Evolutionary conservation across 2,329 filamentous ascomycete species (phyloP).

Genomic region (Ophiostoma triangulosporum): DNA sequence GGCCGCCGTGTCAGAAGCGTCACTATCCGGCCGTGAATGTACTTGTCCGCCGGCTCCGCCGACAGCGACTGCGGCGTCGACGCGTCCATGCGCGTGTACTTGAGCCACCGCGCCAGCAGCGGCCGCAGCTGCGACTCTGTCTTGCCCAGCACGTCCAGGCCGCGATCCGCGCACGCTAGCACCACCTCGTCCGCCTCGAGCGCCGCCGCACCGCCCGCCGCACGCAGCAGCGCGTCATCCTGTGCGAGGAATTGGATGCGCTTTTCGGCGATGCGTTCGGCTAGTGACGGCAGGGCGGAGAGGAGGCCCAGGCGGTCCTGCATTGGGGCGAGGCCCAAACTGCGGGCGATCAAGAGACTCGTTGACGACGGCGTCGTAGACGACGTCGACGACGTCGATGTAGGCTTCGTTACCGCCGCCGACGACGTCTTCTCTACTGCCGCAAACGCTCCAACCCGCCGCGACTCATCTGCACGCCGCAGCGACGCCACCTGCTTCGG

Average conservation of each 20-base stretch:
- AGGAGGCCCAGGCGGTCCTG: constrained; percentile 36
- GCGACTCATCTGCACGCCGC: constrained; percentile 36
- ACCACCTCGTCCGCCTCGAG: constrained; percentile 51
- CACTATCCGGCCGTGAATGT: not conserved
- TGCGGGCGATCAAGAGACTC: constrained; percentile 22
- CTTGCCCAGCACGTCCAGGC: constrained; percentile 41
- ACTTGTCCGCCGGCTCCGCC: not conserved
- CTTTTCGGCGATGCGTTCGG: constrained; percentile 38
- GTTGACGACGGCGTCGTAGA: too few species aligned
- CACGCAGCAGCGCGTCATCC: constrained; percentile 57
- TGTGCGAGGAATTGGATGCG: constrained; percentile 49
- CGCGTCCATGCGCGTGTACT: constrained; percentile 27
- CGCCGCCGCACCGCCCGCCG: constrained; percentile 44
- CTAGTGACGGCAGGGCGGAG: constrained; percentile 29
- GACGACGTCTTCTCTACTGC: too few species aligned
- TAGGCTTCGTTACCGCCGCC: too few species aligned
- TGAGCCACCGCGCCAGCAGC: constrained; percentile 34
- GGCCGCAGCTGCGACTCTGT: constrained; percentile 38
- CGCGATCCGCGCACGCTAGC: constrained; percentile 59
- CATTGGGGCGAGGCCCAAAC: constrained; percentile 29
- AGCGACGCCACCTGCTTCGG: constrained; percentile 56
- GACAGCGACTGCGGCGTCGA: not conserved
- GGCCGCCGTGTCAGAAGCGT: constrained; percentile 11
- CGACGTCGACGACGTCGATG: too few species aligned
- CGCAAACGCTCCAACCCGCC: constrained; percentile 35